phyloP scores from a whole-genome alignment of 78 protist genomes.

The Thecamonas trahens region DNA sequence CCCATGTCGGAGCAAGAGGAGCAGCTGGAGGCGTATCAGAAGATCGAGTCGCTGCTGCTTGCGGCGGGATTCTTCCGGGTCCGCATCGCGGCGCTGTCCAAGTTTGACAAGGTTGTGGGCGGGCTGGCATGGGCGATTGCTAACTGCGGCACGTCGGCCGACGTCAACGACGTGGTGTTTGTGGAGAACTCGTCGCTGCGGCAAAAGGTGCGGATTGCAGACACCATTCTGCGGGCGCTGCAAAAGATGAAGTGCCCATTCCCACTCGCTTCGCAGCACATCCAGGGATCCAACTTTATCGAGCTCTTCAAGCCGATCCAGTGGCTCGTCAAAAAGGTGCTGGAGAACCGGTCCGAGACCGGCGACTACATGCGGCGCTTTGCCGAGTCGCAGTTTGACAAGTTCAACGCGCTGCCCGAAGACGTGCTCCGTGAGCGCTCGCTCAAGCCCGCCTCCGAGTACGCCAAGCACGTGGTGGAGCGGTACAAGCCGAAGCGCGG shows the following conservation, averaged over 20 bases:
- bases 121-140: conserved; percentile 92
- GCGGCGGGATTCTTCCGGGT: conserved; percentile 95
- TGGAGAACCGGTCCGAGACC: conserved; percentile 63
- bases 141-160: conserved; percentile 46
- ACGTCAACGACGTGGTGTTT: conserved; percentile 79
- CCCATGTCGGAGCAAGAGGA: too few relatives aligned
- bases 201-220: conserved; percentile 64
- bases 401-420: conserved; percentile 35
- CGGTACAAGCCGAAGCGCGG: conserved; percentile 11
- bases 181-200: conserved; percentile 71
- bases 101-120: conserved; percentile 87
- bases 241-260: conserved; percentile 72
- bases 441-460: not conserved
- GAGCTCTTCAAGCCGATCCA: conserved; percentile 72
- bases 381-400: conserved; percentile 48
- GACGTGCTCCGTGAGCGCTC: conserved; percentile 6
- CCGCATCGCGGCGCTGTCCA: conserved; percentile 60
- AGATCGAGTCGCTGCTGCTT: conserved; percentile 68
- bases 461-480: not conserved
- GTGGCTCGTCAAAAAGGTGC: conserved; percentile 89
- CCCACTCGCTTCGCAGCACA: conserved; percentile 80
- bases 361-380: conserved; percentile 52
- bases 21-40: conserved; percentile 50
- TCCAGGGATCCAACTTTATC: conserved; percentile 69
- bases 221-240: conserved; percentile 70